phyloP scores from a whole-genome alignment of 108 stramenopile species.

The Ochromonas danica region DNA sequence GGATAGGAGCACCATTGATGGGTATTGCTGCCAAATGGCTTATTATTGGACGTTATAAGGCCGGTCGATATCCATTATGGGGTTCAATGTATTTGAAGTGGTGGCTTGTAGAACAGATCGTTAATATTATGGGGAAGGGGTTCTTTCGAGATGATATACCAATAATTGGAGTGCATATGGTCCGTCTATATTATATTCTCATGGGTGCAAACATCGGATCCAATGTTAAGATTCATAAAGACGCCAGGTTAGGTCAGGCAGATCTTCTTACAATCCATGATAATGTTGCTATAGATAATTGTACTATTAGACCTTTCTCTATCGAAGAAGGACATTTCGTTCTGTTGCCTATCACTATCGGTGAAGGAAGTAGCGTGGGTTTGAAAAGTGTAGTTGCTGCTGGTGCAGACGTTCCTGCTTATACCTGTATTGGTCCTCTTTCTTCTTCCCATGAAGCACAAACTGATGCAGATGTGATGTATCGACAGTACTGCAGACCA shows the following conservation, averaged over 20 bases:
- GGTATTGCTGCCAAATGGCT: slow-evolving; percentile 6
- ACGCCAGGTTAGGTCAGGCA: slow-evolving; percentile 12
- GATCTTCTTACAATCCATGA: slow-evolving; percentile 4
- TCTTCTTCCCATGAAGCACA: slow-evolving; percentile 23
- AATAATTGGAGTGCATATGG: slow-evolving; percentile 4
- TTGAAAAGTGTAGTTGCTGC: neutral
- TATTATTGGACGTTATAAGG: slow-evolving; percentile 10
- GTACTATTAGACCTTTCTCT: neutral
- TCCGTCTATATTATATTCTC: slow-evolving; percentile 17
- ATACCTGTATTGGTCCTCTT: neutral
- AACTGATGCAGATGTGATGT: neutral
- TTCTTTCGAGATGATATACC: slow-evolving; percentile 27
- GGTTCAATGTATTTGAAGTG: slow-evolving; percentile 23
- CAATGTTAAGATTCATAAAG: slow-evolving; percentile 25
- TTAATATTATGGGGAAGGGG: slow-evolving; percentile 21
- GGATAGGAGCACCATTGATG: neutral
- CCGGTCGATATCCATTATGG: slow-evolving; percentile 24
- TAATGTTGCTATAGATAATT: slow-evolving; percentile 21
- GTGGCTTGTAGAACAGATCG: slow-evolving; percentile 28
- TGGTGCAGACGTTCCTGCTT: neutral
- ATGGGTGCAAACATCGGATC: slow-evolving; percentile 23
- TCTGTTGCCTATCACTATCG: slow-evolving; percentile 1
- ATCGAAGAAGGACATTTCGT: slow-evolving; percentile 25
- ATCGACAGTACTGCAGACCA: slow-evolving; percentile 4
- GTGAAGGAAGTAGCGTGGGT: slow-evolving; percentile 4